These are phyloP conservation scores for Zygosaccharomyces rouxii DNA, from an alignment of 805 yeast species.

Conservation along the genomic window DNA sequence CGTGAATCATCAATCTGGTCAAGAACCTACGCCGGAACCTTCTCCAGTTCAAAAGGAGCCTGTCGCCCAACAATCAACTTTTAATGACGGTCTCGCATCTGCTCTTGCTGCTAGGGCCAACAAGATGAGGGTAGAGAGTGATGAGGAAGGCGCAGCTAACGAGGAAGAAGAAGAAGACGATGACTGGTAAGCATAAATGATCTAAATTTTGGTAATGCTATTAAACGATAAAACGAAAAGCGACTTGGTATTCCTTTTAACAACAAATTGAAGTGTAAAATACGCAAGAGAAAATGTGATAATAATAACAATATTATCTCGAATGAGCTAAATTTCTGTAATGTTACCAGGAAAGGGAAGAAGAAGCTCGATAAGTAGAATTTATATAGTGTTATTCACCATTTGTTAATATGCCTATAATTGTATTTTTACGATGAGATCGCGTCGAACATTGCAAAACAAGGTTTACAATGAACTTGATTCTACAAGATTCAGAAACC, in stretches of 20 bases:
- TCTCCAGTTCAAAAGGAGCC: slow-evolving; percentile 1
- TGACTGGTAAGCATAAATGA: slow-evolving; percentile 26
- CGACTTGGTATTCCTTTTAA: not conserved
- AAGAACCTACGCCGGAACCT: slow-evolving; percentile 10
- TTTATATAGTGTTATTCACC: not conserved
- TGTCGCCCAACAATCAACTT: slow-evolving; percentile 23
- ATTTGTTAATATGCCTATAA: not conserved
- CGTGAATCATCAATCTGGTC: slow-evolving; percentile 19
- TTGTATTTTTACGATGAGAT: not conserved
- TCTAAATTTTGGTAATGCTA: not conserved
- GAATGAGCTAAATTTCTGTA: not conserved
- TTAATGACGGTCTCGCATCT: slow-evolving; percentile 86
- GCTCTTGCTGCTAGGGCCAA: slow-evolving; percentile 80
- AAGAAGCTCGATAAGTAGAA: not conserved
- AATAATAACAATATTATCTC: not conserved
- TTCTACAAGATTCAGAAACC: not conserved
- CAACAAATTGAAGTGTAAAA: not conserved
- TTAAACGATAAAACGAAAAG: not conserved
- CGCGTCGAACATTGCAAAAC: not conserved
- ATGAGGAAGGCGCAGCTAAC: slow-evolving; percentile 65
- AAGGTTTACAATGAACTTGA: not conserved
- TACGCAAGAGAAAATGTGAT: not conserved
- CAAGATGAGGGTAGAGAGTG: slow-evolving; percentile 53
- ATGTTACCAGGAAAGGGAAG: not conserved
- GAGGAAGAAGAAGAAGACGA: slow-evolving; percentile 49